Base-by-base conservation (phyloP, 2,329 filamentous ascomycete species). In the Arthroderma sp. region DNA sequence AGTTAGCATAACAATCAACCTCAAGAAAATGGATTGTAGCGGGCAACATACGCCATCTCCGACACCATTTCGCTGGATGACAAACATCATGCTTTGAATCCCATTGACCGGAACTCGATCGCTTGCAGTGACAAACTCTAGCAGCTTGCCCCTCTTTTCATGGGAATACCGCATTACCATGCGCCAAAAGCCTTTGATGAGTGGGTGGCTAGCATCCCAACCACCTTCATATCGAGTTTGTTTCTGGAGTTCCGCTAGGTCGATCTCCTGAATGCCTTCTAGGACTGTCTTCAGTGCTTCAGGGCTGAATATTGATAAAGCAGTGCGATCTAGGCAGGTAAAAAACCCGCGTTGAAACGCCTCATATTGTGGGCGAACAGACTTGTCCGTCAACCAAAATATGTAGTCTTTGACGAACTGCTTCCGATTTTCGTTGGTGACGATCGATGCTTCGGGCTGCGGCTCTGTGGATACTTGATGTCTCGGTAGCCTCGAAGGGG, bases 71-170 rank as follows among this genome's bases (percentile, higher is more conserved):
- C 81, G 83, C 71, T 91, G 86, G 44, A 98, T 79, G 13, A 88
- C 81, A 70, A 97, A 97, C 66, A 87, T 84, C 51, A 97, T 75
- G 64, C 87, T 89, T 61, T 81, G 80, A 66, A 91, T 83, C 2
- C 93, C 93, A 19, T 88, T 90, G 0, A 95, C 87, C 0, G 93
- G 93, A 1, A 97, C 81, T 1, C 93, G 81, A 67, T 96, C 91
- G 64, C 85, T 91, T 0, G 91, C 91, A 13, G 93, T 98, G 31
- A 98, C 91, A 66, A 98, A 98, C 69, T 96, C 90, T 33, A 98
- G 77, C 35, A 98, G 74, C 65, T 82, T 83, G 55, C 83, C 81
- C 71, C 86, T 86, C 77, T 91, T 86, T 47, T 80, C 77, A 15
- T 85, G 78, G 8, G 72, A 64, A 56, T 73, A 76, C 15, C 78